These are phyloP conservation scores for Neotropicomus parvogracilis DNA, from an alignment of 1,284 basidiomycete genomes.

Conservation along the genomic window DNA sequence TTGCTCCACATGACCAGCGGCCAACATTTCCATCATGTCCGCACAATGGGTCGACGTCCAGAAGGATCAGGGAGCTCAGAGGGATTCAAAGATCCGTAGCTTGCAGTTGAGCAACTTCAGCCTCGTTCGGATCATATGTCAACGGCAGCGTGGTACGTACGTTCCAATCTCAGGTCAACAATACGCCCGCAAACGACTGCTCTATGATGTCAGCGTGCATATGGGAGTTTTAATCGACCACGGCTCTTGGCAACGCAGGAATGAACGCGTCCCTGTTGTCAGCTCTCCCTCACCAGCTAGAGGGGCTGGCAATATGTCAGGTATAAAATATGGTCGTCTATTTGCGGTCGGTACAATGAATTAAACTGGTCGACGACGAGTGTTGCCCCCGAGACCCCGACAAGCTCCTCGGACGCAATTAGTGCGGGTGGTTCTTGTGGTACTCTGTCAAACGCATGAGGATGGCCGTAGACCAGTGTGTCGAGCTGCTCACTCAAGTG, in stretches of 20 bases:
- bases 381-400: neutral
- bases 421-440: slow-evolving; percentile 86
- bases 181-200: neutral
- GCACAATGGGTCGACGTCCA: neutral
- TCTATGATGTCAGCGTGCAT: slow-evolving; percentile 2
- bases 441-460: slow-evolving; percentile 54
- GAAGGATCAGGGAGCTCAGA: no score
- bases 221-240: neutral
- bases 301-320: slow-evolving; percentile 6
- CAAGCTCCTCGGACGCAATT: slow-evolving; percentile 15
- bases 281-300: slow-evolving; percentile 6
- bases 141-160: neutral
- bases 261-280: neutral
- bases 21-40: neutral
- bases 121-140: neutral
- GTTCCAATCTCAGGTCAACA: neutral
- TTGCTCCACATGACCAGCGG: slow-evolving; percentile 1
- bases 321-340: slow-evolving; percentile 22
- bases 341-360: slow-evolving; percentile 25
- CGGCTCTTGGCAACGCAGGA: slow-evolving; percentile 2
- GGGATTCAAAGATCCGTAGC: neutral
- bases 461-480: slow-evolving; percentile 8
- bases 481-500: slow-evolving; percentile 63
- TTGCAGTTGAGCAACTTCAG: neutral
- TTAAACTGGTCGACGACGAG: slow-evolving; percentile 13